These are phyloP conservation scores for Cyberlindnera xishuangbannaensis DNA, from an alignment of 805 yeast species.

Conservation along the genomic window DNA sequence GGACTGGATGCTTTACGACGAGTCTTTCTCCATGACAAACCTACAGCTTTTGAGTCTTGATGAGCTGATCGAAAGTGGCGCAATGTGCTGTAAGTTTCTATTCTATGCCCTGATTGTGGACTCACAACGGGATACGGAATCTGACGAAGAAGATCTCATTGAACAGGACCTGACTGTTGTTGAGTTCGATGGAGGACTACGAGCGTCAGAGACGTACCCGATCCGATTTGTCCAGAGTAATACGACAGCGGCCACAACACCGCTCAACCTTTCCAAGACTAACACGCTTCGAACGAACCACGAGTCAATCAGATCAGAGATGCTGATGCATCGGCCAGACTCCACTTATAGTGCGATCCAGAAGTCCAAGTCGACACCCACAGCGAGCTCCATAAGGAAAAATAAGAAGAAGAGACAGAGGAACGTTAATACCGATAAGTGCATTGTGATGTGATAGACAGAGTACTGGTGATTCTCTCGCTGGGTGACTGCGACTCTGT, in stretches of 20 bases:
- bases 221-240: slow-evolving; percentile 17
- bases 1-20: slow-evolving; percentile 38
- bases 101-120: slow-evolving; percentile 24
- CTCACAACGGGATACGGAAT: slow-evolving; percentile 1
- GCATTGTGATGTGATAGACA: slow-evolving; percentile 19
- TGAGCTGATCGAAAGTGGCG: slow-evolving; percentile 28
- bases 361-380: slow-evolving; percentile 19
- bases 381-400: slow-evolving; percentile 5
- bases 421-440: slow-evolving; percentile 11
- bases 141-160: slow-evolving; percentile 10
- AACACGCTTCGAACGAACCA: slow-evolving; percentile 18
- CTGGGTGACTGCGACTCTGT: too few relatives aligned
- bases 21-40: slow-evolving; percentile 31
- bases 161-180: slow-evolving; percentile 24
- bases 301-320: slow-evolving; percentile 23
- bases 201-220: slow-evolving; percentile 8
- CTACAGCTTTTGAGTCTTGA: slow-evolving; percentile 29
- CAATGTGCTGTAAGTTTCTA: slow-evolving; percentile 27
- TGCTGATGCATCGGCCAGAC: slow-evolving; percentile 21
- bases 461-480: too few relatives aligned
- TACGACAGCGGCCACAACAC: slow-evolving; percentile 18
- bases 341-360: slow-evolving; percentile 13
- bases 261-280: slow-evolving; percentile 19
- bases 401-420: slow-evolving; percentile 9
- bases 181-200: slow-evolving; percentile 20